phyloP scores from a whole-genome alignment of 2,329 filamentous ascomycete species.

The Stachybotrys elegans region DNA sequence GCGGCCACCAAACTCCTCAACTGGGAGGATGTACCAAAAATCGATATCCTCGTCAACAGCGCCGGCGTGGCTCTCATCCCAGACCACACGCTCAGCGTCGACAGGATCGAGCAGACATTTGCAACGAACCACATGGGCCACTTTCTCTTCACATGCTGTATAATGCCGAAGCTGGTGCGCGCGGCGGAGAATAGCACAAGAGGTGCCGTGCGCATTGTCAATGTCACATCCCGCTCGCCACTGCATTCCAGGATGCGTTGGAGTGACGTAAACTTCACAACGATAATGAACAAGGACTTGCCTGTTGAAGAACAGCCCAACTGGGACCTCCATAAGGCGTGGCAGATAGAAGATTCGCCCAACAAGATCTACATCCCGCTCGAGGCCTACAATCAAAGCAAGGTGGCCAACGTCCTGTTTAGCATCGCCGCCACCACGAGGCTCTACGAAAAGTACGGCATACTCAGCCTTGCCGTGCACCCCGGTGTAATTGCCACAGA shows the following conservation, averaged over 20 bases:
- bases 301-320: conserved; percentile 11
- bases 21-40: conserved; percentile 18
- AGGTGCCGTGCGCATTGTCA: conserved; percentile 31
- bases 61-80: conserved; percentile 29
- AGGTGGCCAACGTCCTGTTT: conserved; percentile 20
- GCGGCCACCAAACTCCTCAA: conserved; percentile 27
- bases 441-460: conserved; percentile 22
- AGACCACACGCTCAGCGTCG: conserved; percentile 21
- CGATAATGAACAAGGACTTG: conserved; percentile 15
- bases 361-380: conserved; percentile 13
- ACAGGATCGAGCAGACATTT: conserved; percentile 30
- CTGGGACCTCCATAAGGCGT: conserved; percentile 5
- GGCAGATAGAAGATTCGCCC: conserved; percentile 9
- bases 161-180: conserved; percentile 26
- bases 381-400: conserved; percentile 18
- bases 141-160: conserved; percentile 28
- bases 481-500: conserved; percentile 28
- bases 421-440: conserved; percentile 12
- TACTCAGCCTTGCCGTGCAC: conserved; percentile 22
- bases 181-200: conserved; percentile 17
- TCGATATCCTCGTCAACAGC: conserved; percentile 33
- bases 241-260: conserved; percentile 30
- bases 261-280: conserved; percentile 36
- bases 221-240: conserved; percentile 36
- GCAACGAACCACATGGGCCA: conserved; percentile 30